A percentile compares a stretch with the other conserved stretches of the same genome.
These are phyloP conservation scores for Tulasnella sp. DNA, from an alignment of 768 basidiomycete species.

Conservation along the genomic window DNA sequence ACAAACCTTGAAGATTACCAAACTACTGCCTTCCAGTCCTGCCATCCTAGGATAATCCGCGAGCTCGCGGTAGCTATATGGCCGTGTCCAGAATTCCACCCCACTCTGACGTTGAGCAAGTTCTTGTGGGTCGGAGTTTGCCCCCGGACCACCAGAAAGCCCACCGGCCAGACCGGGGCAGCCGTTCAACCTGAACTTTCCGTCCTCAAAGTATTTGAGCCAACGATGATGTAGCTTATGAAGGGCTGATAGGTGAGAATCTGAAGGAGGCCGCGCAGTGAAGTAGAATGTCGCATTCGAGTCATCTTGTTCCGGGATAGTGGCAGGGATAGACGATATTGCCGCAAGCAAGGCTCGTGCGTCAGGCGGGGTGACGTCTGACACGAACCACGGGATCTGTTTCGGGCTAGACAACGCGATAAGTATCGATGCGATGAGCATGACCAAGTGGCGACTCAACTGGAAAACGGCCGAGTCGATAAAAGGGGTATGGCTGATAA, in stretches of 20 bases:
- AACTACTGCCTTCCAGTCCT: conserved; percentile 39
- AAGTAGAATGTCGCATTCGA: conserved; percentile 4
- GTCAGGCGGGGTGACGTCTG: conserved; percentile 82
- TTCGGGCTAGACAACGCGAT: conserved; percentile 52
- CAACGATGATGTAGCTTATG: conserved; percentile 54
- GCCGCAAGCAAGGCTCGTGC: conserved; percentile 49
- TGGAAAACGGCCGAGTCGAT: conserved; percentile 79
- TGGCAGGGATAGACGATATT: conserved; percentile 27
- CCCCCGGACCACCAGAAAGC: conserved; percentile 9
- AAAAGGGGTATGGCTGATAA: conserved; percentile 79
- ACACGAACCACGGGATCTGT: conserved; percentile 94
- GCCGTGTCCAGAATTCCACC: conserved; percentile 57
- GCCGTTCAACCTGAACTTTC: conserved; percentile 61
- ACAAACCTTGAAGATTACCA: conserved; percentile 76
- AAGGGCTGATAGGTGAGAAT: conserved; percentile 27
- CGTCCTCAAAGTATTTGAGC: conserved; percentile 54
- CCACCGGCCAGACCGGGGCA: conserved; percentile 25
- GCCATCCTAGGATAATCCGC: conserved; percentile 37
- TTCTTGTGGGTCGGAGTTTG: not conserved
- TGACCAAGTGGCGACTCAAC: conserved; percentile 34
- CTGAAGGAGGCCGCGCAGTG: not conserved
- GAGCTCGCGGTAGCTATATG: conserved; percentile 59
- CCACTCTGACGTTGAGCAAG: conserved; percentile 16
- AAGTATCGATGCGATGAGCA: not conserved
- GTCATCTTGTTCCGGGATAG: conserved; percentile 34